Evolutionary conservation across 2,329 filamentous ascomycete species (phyloP), one percentile per base, ranked within the genome.

Genomic region (Aspergillus hortae): DNA sequence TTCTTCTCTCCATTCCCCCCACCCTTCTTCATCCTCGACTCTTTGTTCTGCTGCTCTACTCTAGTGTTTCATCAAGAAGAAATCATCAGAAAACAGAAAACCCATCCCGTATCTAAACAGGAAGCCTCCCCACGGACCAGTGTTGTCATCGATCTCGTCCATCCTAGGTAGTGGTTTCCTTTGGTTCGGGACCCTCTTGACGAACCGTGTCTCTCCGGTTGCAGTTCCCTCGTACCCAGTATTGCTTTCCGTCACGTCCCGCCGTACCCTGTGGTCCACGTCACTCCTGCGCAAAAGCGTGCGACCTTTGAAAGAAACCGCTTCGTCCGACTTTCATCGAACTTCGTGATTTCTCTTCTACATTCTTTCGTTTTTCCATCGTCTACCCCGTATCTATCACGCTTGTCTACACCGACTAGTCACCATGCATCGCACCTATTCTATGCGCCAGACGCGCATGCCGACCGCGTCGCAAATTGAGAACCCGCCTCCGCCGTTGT

Each of bases 381-480:
- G 44, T 27, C 45, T 41, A 36, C 21, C 11, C 42, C 46, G 23
- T n/a, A 21, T 14, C 4, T 15, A 43, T 32, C 15, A 10, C 36
- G 15, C 23, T 38, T 30, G 23, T 32, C 33, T 27, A 43, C 36
- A 46, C 40, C 17, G 30, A 54, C 41, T 14, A 47, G 55, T 47
- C 66, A 68, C 57, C 58, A 99, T 99, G 92, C 94, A 99, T 84
- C 91, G 92, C 74, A 96, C 94, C 61, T 99, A 97, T 75, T 96
- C 91, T 67, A 95, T 96, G 94, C 92, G 94, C 87, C 89, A 95
- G 77, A 88, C 89, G 75, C 87, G 94, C 82, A 90, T 90, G 75
- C 94, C 94, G 45, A 99, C 94, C 61, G 94, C 94, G 68, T 95
- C 91, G 68, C 85, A 90, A 71, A 80, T 89, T 56, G 81, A 97